A percentile compares a stretch with the other conserved stretches of the same genome.
These are phyloP conservation scores for Sherardia arvensis DNA, from an alignment of 257 asterid species.

Conservation along the genomic window DNA sequence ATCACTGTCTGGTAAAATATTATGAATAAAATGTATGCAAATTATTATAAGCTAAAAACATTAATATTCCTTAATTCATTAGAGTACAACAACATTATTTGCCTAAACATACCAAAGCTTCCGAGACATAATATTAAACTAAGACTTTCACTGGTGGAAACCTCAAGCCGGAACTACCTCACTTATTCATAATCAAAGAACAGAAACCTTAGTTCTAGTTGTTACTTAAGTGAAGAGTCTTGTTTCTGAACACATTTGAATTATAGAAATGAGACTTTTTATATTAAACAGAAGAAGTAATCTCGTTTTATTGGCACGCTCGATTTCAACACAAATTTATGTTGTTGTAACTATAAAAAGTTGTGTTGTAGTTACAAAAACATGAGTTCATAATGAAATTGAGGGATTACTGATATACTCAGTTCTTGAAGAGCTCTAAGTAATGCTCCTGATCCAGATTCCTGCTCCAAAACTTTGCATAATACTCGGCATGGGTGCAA, in stretches of 20 bases:
- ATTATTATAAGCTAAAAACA: not conserved
- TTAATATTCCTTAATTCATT: not conserved
- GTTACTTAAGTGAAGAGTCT: not conserved
- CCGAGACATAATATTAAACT: not conserved
- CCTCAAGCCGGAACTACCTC: not conserved
- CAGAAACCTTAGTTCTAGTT: not conserved
- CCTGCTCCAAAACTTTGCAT: constrained; percentile 84
- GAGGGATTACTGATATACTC: not conserved
- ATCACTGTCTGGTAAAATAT: not conserved
- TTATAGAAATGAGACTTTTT: not conserved
- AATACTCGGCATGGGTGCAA: constrained; percentile 69
- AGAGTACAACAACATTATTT: not conserved
- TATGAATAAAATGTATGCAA: too few relatives aligned
- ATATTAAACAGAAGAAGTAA: not conserved
- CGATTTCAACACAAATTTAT: not conserved
- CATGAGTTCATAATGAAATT: not conserved
- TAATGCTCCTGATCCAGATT: constrained; percentile 72
- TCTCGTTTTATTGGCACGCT: too few relatives aligned
- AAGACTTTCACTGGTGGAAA: not conserved
- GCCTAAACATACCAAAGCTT: not conserved
- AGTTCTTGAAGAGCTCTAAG: constrained; percentile 64
- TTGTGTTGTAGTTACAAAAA: not conserved
- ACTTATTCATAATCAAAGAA: not conserved
- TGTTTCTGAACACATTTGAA: not conserved
- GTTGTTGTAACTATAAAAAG: not conserved